Conservation (phyloP, 108 stramenopile species). For the Conticribra guillardii region DNA sequence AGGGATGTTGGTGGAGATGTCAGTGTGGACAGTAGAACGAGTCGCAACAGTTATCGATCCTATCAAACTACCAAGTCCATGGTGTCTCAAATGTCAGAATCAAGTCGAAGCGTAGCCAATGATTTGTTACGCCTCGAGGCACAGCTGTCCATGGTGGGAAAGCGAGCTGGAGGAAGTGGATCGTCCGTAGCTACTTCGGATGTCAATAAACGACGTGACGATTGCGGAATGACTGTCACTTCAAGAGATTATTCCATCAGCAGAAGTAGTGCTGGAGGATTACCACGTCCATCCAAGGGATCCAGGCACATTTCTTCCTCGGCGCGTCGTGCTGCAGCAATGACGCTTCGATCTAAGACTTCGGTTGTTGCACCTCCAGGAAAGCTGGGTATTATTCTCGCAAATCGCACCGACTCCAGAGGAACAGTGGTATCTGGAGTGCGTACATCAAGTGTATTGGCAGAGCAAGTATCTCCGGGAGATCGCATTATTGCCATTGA, state of each 20-base stretch:
- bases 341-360: slow-evolving; percentile 59
- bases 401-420: slow-evolving; percentile 85
- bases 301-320: slow-evolving; percentile 47
- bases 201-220: slow-evolving; percentile 49
- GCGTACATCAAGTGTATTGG: slow-evolving; percentile 78
- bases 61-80: slow-evolving; percentile 80
- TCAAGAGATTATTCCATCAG: slow-evolving; percentile 39
- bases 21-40: slow-evolving; percentile 60
- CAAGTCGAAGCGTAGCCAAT: slow-evolving; percentile 85
- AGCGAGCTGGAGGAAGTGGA: slow-evolving; percentile 27
- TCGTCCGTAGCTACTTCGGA: slow-evolving; percentile 18
- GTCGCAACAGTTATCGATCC: slow-evolving; percentile 69
- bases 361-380: slow-evolving; percentile 85
- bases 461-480: slow-evolving; percentile 76
- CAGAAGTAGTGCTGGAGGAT: slow-evolving; percentile 5
- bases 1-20: slow-evolving; percentile 44
- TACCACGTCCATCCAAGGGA: slow-evolving; percentile 27
- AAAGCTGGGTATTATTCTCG: slow-evolving; percentile 89
- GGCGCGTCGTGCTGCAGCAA: slow-evolving; percentile 45
- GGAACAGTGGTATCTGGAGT: slow-evolving; percentile 92
- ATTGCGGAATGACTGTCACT: slow-evolving; percentile 55
- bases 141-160: slow-evolving; percentile 88
- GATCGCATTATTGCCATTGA: slow-evolving; percentile 91
- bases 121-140: slow-evolving; percentile 85
- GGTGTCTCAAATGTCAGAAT: slow-evolving; percentile 87